Base-by-base conservation (phyloP, 1,284 basidiomycete genomes). In the Neolentinus lepideus region DNA sequence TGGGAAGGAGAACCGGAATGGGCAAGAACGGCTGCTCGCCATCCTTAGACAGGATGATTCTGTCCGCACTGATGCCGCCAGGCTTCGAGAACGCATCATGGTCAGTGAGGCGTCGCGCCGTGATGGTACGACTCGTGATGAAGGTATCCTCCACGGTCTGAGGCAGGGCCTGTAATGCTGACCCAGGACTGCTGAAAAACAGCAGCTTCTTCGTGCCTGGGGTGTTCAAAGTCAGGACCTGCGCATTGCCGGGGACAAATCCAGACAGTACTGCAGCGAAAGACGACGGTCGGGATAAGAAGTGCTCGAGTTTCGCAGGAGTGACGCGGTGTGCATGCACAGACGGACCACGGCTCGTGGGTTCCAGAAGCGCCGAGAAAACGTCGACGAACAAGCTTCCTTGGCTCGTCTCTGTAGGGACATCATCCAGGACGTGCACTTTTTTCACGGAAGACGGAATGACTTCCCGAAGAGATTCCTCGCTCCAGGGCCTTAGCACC, bases 401-500 rank as follows among this genome's bases (percentile, higher is more conserved):
- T 59, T 84, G 84, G 1, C 79, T 77, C 16, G 78, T 75, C 38
- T 79, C 72, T 53, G 81, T 78, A 0, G 82, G 79, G 12, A 90
- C 85, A 57, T 92, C 90, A 58, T 91, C 90, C 36, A 91, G 70
- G 57, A 92, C 85, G 59, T 89, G 79, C 10, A 91, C 71, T 9
- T 69, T 74, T 63, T 73, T 76, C 22, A 75, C 83, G 14, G 78
- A 79, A 1, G 71, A 56, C 2, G 90, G 91, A 43, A 93, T 67
- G 26, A 77, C 68, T 9, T 67, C 68, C 56, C 76, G 77, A 59
- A 94, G 73, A 16, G 80, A 73, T 25, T 76, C 71, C 62, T 85
- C 79, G 62, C 83, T 73, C 91, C 91, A 90, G 29, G 91, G 88
- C 53, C 88, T 80, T 47, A 91, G 76, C 26, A 90, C 83, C 60